phyloP scores from a whole-genome alignment of 352 stramenopile genomes.

The Phytophthora aleatoria region DNA sequence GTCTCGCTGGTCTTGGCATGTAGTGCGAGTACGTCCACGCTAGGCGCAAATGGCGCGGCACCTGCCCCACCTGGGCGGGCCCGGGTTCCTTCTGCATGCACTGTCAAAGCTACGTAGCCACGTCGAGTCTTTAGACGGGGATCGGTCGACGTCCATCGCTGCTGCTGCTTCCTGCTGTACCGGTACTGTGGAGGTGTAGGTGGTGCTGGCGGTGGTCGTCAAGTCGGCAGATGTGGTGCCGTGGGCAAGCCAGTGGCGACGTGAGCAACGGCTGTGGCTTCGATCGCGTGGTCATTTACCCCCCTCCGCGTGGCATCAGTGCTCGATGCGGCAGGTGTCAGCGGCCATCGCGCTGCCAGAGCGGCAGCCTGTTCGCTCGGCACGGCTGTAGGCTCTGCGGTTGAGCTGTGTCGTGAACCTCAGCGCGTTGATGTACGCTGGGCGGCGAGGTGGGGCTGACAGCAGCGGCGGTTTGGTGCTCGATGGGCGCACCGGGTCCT shows the following conservation, averaged over 20 bases:
- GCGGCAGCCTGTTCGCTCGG: not conserved
- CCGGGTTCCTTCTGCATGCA: no score
- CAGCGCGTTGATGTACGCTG: not conserved
- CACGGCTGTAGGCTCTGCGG: not conserved
- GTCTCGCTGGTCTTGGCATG: slow-evolving; percentile 3
- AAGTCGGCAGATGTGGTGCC: not conserved
- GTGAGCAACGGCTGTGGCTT: not conserved
- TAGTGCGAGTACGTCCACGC: no score
- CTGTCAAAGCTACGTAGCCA: no score
- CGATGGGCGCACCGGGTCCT: no score
- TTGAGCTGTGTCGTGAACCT: not conserved
- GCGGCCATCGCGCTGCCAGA: not conserved
- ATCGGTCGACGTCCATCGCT: no score
- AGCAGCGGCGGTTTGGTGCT: no score
- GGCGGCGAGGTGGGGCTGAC: no score
- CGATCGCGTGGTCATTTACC: not conserved
- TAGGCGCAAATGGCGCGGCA: no score
- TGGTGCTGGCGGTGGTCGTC: not conserved
- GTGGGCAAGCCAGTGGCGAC: not conserved
- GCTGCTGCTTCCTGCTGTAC: no score
- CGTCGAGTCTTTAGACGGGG: no score
- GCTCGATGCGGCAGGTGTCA: not conserved
- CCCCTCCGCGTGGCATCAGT: not conserved
- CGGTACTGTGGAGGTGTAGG: not conserved
- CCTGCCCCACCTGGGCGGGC: no score